Evolutionary conservation across 2,329 filamentous ascomycete species (phyloP).

Genomic region (Endothia cerciana): DNA sequence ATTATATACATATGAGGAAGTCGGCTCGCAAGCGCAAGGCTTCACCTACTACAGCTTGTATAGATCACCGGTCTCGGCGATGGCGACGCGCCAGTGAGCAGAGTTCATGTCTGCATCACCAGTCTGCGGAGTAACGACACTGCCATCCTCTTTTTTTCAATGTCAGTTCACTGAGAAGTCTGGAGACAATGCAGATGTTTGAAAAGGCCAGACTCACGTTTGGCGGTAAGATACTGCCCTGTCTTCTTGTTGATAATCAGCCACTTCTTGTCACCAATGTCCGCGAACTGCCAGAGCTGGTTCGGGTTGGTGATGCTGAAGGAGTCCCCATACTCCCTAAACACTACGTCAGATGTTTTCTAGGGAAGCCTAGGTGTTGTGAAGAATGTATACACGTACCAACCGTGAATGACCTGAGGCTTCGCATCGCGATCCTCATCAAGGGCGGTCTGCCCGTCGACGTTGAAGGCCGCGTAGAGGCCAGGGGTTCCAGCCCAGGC

Average conservation of each 20-base stretch:
- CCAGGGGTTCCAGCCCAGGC: constrained; percentile 10
- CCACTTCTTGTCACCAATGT: constrained; percentile 23
- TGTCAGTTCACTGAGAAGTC: neutral
- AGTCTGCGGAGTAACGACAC: constrained; percentile 13
- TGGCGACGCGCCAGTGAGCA: constrained; percentile 15
- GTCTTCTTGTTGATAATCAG: constrained; percentile 24
- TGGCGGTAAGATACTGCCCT: constrained; percentile 20
- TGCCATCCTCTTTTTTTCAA: constrained; percentile 14
- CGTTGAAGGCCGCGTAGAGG: constrained; percentile 14
- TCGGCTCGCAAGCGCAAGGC: neutral
- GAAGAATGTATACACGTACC: neutral
- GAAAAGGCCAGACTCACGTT: neutral
- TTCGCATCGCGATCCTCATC: constrained; percentile 15
- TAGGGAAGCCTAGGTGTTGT: neutral
- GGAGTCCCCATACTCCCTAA: constrained; percentile 16
- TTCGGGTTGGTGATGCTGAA: constrained; percentile 18
- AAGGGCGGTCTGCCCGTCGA: constrained; percentile 19
- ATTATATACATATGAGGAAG: neutral
- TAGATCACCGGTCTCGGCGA: constrained; percentile 8
- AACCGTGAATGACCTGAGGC: constrained; percentile 16
- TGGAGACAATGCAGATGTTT: neutral
- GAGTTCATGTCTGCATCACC: constrained; percentile 14
- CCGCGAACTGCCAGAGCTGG: constrained; percentile 20
- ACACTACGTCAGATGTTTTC: neutral
- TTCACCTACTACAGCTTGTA: constrained; percentile 13